Evolutionary conservation across 768 basidiomycete genomes (phyloP), one percentile per base, ranked within the genome.

Genomic region (Cyclocybe cylindracea): DNA sequence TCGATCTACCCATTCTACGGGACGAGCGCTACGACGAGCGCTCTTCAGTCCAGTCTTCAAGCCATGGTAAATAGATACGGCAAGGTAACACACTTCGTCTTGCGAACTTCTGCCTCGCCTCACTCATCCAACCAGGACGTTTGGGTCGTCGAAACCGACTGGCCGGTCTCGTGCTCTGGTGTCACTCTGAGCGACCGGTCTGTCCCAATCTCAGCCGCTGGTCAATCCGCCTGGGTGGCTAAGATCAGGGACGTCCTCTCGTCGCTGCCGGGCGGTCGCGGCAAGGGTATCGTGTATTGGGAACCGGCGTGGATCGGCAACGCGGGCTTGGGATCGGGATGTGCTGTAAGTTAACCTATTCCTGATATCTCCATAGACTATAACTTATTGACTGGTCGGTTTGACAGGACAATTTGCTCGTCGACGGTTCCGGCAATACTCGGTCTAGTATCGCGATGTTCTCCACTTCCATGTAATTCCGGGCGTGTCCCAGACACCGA

Each of bases 1-100:
- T 84, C 83, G 9, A 84, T 84, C 69, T 86, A 85, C 57, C 84
- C 84, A 1, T 85, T 83, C 69, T 84, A 84, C 57, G 79, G 75
- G 39, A 74, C 79, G 5, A 71, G 74, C 14, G 84, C 85, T n/a
- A 85, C 82, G 6, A 65, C 76, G n/a, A 54, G 64, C 39, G 74
- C 71, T 5, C 72, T 86, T 34, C 61, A 78, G 52, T 73, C 77
- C 10, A 81, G 78, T 45, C 69, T 86, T 60, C 77, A 75, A 39
- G 73, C 71, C 34, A 68, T 82, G 46, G 76, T 78, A 5, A 77
- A 73, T 46, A 74, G 70, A 42, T 78, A 71, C 48, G 70, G 66
- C 39, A 84, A 86, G 73, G 78, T 77, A n/a, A 24, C 44, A 59
- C 47, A 18, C 36, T 18, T 14, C 24, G 13, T 46, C 40, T 5